Percentiles rank a stretch among this genome's conserved stretches.
phyloP scores from a whole-genome alignment of 2,329 filamentous ascomycete species.

The Fusarium nanum region DNA sequence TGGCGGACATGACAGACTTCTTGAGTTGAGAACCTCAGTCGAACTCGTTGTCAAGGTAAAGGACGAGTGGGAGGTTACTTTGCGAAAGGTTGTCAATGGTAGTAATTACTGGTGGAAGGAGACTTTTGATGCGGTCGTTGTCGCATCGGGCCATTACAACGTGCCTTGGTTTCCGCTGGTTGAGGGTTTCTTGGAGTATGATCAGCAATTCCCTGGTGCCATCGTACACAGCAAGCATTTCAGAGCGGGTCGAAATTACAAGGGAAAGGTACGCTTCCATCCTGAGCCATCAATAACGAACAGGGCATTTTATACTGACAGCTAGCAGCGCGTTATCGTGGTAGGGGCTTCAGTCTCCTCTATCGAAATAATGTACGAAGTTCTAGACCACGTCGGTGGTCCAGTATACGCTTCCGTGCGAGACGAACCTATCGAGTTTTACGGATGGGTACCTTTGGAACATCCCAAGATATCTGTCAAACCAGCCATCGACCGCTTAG shows the following conservation, averaged over 20 bases:
- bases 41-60: slow-evolving; percentile 18
- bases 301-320: neutral
- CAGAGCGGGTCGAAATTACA: neutral
- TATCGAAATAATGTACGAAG: slow-evolving; percentile 24
- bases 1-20: neutral
- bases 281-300: rapidly evolving
- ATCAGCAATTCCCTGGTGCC: neutral
- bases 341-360: slow-evolving; percentile 32
- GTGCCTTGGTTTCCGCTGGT: slow-evolving; percentile 31
- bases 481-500: slow-evolving; percentile 15
- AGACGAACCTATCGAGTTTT: slow-evolving; percentile 13
- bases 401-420: slow-evolving; percentile 23
- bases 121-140: slow-evolving; percentile 29
- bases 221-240: slow-evolving; percentile 34
- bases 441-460: slow-evolving; percentile 28
- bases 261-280: slow-evolving; percentile 6
- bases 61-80: slow-evolving; percentile 15
- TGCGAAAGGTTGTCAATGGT: slow-evolving; percentile 16
- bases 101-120: slow-evolving; percentile 35
- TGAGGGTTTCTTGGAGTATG: slow-evolving; percentile 14
- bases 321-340: slow-evolving; percentile 20
- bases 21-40: slow-evolving; percentile 21
- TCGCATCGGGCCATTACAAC: slow-evolving; percentile 31
- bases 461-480: slow-evolving; percentile 32
- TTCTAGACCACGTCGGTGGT: slow-evolving; percentile 5